Evolutionary conservation across 2,329 filamentous ascomycete genomes (phyloP).

Genomic region (Pyrenochaeta sp.): DNA sequence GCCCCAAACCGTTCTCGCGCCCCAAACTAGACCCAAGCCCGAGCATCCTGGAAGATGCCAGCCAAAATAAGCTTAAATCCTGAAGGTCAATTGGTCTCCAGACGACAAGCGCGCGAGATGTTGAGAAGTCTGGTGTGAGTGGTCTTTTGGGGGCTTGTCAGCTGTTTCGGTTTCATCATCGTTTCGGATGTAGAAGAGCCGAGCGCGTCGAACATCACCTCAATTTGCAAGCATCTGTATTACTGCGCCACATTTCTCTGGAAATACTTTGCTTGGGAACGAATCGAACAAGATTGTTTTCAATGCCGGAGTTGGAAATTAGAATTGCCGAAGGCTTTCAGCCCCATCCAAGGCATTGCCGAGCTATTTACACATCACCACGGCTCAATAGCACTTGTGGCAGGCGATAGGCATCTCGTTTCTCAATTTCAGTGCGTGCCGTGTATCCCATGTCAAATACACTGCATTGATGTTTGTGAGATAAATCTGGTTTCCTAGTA

Average conservation of each 20-base stretch:
- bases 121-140: slow-evolving; percentile 7
- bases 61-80: slow-evolving; percentile 12
- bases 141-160: slow-evolving; percentile 22
- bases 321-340: background rate
- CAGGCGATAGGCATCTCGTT: too few relatives aligned
- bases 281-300: background rate
- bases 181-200: slow-evolving; percentile 28
- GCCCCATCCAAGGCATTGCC: background rate
- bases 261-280: background rate
- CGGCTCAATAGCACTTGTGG: too few relatives aligned
- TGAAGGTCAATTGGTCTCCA: slow-evolving; percentile 12
- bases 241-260: slow-evolving; percentile 7
- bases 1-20: slow-evolving; percentile 22
- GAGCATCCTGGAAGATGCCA: slow-evolving; percentile 4
- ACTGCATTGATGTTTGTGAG: too few relatives aligned
- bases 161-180: slow-evolving; percentile 32
- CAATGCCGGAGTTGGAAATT: background rate
- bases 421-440: too few relatives aligned
- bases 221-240: background rate
- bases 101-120: slow-evolving; percentile 26
- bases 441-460: too few relatives aligned
- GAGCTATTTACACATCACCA: too few relatives aligned
- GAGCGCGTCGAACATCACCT: slow-evolving; percentile 18
- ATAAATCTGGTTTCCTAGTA: too few relatives aligned
- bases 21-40: slow-evolving; percentile 10